These are phyloP conservation scores for Lasiodiplodia hormozganensis DNA, from an alignment of 2,329 filamentous ascomycete species.

Conservation along the genomic window DNA sequence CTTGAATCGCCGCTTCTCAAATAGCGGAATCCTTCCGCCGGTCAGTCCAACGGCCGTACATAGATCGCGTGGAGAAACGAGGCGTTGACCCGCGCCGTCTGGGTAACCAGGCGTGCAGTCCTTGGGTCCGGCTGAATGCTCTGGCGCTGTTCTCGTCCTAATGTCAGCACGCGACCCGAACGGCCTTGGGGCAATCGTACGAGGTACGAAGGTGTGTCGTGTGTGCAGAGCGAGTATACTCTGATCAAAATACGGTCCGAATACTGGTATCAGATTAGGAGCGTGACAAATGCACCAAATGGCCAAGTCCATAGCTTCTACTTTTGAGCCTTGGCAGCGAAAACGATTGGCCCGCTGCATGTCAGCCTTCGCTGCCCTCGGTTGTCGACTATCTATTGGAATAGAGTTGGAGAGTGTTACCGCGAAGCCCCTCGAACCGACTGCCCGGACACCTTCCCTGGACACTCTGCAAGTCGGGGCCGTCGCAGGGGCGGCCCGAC, in stretches of 20 bases:
- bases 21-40: background rate
- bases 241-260: background rate
- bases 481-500: background rate
- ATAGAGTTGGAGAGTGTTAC: background rate
- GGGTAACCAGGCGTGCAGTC: background rate
- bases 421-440: background rate
- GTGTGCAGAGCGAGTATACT: background rate
- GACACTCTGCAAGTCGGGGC: conserved; percentile 3
- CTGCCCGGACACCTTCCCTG: background rate
- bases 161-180: background rate
- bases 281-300: conserved; percentile 19
- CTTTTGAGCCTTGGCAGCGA: conserved; percentile 13
- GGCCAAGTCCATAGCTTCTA: conserved; percentile 24
- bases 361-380: background rate
- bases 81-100: background rate
- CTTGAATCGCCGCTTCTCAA: background rate
- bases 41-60: conserved; percentile 1
- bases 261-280: conserved; percentile 10
- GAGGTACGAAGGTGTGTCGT: background rate
- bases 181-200: background rate
- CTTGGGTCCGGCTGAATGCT: conserved; percentile 9
- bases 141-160: background rate
- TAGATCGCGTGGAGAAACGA: conserved; percentile 3
- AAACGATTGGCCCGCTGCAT: conserved; percentile 2
- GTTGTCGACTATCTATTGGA: conserved; percentile 17